These are phyloP conservation scores for Darksidea phi DNA, from an alignment of 495 filamentous ascomycete species.

Conservation along the genomic window DNA sequence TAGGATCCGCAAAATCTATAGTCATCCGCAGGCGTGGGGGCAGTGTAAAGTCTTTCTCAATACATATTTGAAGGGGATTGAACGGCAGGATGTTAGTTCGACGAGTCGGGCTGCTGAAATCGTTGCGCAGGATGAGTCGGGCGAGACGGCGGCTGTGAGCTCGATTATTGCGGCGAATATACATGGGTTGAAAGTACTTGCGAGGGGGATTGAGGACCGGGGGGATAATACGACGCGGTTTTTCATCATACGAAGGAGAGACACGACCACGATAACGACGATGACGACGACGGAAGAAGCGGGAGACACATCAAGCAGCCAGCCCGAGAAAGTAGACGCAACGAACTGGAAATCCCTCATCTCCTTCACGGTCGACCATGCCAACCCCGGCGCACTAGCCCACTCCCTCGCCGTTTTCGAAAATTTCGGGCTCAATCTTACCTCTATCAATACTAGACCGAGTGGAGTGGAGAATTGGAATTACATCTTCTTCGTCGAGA, in stretches of 20 bases:
- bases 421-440: constrained; percentile 70
- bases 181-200: constrained; percentile 66
- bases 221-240: constrained; percentile 87
- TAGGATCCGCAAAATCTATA: constrained; percentile 62
- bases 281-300: constrained; percentile 12
- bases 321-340: constrained; percentile 22
- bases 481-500: constrained; percentile 94
- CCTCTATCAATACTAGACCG: constrained; percentile 84
- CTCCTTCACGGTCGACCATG: constrained; percentile 77
- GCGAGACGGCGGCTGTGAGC: constrained; percentile 72
- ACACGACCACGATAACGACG: background rate
- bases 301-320: constrained; percentile 25
- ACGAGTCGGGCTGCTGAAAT: constrained; percentile 81
- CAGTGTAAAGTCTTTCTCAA: constrained; percentile 80
- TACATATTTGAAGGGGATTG: constrained; percentile 62
- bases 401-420: constrained; percentile 78
- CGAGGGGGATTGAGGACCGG: constrained; percentile 74
- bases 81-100: constrained; percentile 80
- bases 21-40: constrained; percentile 91
- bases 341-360: constrained; percentile 64
- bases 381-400: constrained; percentile 75
- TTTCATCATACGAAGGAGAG: constrained; percentile 63
- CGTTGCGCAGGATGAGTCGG: constrained; percentile 59
- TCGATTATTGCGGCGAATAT: constrained; percentile 68
- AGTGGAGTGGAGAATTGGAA: constrained; percentile 75